These are phyloP conservation scores for Cystofilobasidium capitatum DNA, from an alignment of 768 basidiomycete species.

Conservation along the genomic window DNA sequence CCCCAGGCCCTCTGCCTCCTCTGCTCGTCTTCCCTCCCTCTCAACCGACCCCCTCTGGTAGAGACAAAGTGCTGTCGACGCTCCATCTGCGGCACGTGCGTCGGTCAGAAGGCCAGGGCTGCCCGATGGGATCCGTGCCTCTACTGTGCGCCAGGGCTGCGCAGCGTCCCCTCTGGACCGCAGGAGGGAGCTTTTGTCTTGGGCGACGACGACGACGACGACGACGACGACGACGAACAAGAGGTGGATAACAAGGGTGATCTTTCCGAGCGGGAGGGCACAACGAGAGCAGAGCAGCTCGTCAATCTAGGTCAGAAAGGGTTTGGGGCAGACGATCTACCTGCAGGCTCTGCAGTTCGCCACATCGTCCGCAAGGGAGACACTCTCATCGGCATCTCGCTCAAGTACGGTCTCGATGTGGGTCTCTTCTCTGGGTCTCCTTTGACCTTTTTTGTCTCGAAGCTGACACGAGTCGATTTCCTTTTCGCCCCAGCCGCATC, in stretches of 20 bases:
- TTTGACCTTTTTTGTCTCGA: not conserved
- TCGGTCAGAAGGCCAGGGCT: slow-evolving; percentile 54
- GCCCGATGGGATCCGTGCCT: slow-evolving; percentile 63
- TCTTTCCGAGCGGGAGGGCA: not conserved
- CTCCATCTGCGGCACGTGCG: slow-evolving; percentile 56
- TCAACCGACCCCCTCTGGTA: not conserved
- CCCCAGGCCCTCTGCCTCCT: slow-evolving; percentile 19
- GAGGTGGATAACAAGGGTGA: not conserved
- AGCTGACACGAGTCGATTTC: not conserved
- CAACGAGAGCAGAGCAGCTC: not conserved
- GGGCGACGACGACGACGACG: slow-evolving; percentile 52
- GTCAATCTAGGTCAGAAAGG: not conserved
- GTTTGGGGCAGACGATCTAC: not conserved
- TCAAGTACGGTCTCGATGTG: slow-evolving; percentile 56
- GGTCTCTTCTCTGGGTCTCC: slow-evolving; percentile 33
- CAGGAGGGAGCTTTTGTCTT: slow-evolving; percentile 59
- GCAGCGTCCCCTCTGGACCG: slow-evolving; percentile 35
- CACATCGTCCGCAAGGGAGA: slow-evolving; percentile 54
- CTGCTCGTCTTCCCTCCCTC: slow-evolving; percentile 17
- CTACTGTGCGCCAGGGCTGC: slow-evolving; percentile 52
- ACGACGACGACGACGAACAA: slow-evolving; percentile 31
- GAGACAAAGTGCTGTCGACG: slow-evolving; percentile 56
- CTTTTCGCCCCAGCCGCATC: slow-evolving; percentile 44
- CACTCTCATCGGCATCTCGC: slow-evolving; percentile 56
- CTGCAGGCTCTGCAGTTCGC: slow-evolving; percentile 26